phyloP scores from a whole-genome alignment of 1,139 yeast genomes.

The Diutina scorzettiae region DNA sequence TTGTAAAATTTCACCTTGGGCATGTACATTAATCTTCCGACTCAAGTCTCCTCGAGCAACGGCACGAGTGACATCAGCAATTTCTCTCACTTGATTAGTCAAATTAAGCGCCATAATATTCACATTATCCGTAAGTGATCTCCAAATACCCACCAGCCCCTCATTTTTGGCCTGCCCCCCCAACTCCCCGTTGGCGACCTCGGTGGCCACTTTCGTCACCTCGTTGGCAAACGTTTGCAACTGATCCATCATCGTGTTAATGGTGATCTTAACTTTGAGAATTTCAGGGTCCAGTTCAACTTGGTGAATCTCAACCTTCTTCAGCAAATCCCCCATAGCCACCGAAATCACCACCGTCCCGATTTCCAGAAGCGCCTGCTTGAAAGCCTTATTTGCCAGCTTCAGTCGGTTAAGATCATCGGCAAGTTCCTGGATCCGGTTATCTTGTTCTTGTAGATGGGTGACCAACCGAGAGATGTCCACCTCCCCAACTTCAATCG shows the following conservation, averaged over 20 bases:
- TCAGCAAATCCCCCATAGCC: slow-evolving; percentile 75
- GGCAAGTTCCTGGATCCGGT: background rate
- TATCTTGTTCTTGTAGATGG: background rate
- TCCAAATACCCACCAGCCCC: slow-evolving; percentile 81
- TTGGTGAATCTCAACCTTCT: slow-evolving; percentile 61
- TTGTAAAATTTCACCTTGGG: slow-evolving; percentile 73
- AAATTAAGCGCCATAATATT: slow-evolving; percentile 81
- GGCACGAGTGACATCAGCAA: slow-evolving; percentile 80
- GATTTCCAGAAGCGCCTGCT: slow-evolving; percentile 63
- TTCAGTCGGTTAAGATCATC: slow-evolving; percentile 1
- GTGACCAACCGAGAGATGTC: background rate
- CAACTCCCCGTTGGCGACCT: slow-evolving; percentile 78
- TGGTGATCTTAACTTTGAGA: slow-evolving; percentile 65
- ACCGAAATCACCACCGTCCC: slow-evolving; percentile 77
- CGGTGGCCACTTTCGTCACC: slow-evolving; percentile 78
- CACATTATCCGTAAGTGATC: slow-evolving; percentile 72
- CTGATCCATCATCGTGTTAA: slow-evolving; percentile 83
- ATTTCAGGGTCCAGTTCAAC: slow-evolving; percentile 69
- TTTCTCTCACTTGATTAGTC: slow-evolving; percentile 75
- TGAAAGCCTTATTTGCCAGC: slow-evolving; percentile 59
- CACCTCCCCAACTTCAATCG: background rate
- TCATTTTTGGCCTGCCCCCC: slow-evolving; percentile 84
- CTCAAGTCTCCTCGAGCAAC: slow-evolving; percentile 74
- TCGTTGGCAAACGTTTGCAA: slow-evolving; percentile 72
- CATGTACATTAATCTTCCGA: slow-evolving; percentile 68